Percentiles rank a stretch among this genome's conserved stretches.
Evolutionary conservation across 2,329 filamentous ascomycete genomes (phyloP).

Genomic region (Ilyonectria destructans): DNA sequence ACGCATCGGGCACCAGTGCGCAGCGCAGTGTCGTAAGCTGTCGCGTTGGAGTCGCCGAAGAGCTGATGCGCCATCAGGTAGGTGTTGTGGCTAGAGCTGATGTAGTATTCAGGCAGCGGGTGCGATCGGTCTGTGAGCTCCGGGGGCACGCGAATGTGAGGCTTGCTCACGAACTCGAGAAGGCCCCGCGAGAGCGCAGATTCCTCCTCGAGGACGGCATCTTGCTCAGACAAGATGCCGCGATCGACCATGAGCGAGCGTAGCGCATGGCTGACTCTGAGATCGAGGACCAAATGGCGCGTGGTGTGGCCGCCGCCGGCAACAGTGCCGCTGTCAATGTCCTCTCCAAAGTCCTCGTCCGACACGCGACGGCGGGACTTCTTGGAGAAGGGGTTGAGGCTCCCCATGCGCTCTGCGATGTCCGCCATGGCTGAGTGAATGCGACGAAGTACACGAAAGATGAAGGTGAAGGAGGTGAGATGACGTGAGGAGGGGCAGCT

Average conservation of each 20-base stretch:
- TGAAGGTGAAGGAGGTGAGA: slow-evolving; percentile 25
- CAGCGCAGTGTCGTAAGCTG: slow-evolving; percentile 76
- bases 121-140: slow-evolving; percentile 71
- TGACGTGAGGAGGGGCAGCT: slow-evolving; percentile 36
- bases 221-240: slow-evolving; percentile 63
- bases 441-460: slow-evolving; percentile 14
- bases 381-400: slow-evolving; percentile 53
- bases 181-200: slow-evolving; percentile 62
- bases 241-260: slow-evolving; percentile 70
- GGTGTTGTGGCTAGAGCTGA: slow-evolving; percentile 83
- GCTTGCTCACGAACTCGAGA: slow-evolving; percentile 67
- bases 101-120: slow-evolving; percentile 79
- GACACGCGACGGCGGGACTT: slow-evolving; percentile 43
- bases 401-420: slow-evolving; percentile 49
- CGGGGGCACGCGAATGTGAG: slow-evolving; percentile 71
- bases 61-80: slow-evolving; percentile 81
- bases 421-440: slow-evolving; percentile 39
- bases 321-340: slow-evolving; percentile 59
- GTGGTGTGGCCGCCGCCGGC: slow-evolving; percentile 74
- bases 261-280: slow-evolving; percentile 74
- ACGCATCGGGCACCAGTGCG: slow-evolving; percentile 78
- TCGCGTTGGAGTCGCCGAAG: slow-evolving; percentile 74
- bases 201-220: slow-evolving; percentile 62
- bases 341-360: slow-evolving; percentile 55
- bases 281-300: slow-evolving; percentile 66